Percentiles rank a stretch among this genome's conserved stretches.
Evolutionary conservation across 805 yeast species (phyloP).

Genomic region (Candida hispaniensis): DNA sequence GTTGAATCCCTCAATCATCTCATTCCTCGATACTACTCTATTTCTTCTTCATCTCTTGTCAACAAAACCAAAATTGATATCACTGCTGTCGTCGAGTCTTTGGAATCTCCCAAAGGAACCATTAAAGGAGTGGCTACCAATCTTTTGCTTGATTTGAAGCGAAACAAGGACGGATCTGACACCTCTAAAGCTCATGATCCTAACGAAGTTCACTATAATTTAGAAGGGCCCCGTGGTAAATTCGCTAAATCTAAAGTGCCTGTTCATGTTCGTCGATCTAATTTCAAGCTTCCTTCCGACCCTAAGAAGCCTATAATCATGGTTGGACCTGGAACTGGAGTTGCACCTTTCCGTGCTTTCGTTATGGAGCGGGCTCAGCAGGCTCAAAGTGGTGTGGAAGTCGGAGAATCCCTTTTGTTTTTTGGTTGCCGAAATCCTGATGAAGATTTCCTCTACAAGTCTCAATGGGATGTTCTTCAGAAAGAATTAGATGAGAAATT

Average conservation of each 20-base stretch:
- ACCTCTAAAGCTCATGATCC: slow-evolving; percentile 28
- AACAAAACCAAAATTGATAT: slow-evolving; percentile 69
- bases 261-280: slow-evolving; percentile 87
- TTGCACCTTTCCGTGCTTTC: slow-evolving; percentile 96
- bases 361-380: slow-evolving; percentile 71
- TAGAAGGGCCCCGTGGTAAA: slow-evolving; percentile 71
- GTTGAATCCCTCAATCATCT: slow-evolving; percentile 71
- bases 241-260: slow-evolving; percentile 54
- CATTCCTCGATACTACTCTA: slow-evolving; percentile 93
- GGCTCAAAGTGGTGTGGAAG: slow-evolving; percentile 37
- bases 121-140: slow-evolving; percentile 87
- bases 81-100: slow-evolving; percentile 86
- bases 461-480: slow-evolving; percentile 55
- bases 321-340: slow-evolving; percentile 98
- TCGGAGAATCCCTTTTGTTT: slow-evolving; percentile 70
- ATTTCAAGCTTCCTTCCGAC: slow-evolving; percentile 84
- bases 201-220: slow-evolving; percentile 46
- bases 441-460: slow-evolving; percentile 76
- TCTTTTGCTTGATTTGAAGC: slow-evolving; percentile 61
- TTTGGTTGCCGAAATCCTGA: slow-evolving; percentile 75
- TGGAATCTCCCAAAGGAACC: slow-evolving; percentile 27
- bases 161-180: slow-evolving; percentile 41
- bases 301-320: slow-evolving; percentile 74
- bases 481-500: slow-evolving; percentile 22
- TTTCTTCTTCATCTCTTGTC: slow-evolving; percentile 74